Conservation (phyloP, 1,284 basidiomycete species). For the Dichomitus squalens region DNA sequence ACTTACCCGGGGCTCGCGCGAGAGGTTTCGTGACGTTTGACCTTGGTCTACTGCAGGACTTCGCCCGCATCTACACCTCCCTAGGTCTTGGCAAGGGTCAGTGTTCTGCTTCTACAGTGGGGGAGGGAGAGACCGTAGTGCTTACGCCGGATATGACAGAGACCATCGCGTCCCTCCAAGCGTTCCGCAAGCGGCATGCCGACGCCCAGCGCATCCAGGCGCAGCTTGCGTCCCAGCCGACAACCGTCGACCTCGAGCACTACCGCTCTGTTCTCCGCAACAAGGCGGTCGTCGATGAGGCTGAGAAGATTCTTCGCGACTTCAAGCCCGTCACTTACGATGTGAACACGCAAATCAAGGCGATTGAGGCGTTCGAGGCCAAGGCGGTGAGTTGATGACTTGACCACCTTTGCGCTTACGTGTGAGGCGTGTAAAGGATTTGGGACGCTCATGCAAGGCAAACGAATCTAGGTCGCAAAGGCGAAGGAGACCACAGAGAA, state of each 20-base stretch:
- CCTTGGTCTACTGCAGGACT: conserved; percentile 63
- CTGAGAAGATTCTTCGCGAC: conserved; percentile 85
- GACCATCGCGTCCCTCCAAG: conserved; percentile 86
- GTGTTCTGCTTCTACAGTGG: conserved; percentile 23
- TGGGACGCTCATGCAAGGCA: not conserved
- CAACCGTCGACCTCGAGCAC: conserved; percentile 86
- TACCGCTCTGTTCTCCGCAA: conserved; percentile 95
- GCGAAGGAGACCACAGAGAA: conserved; percentile 91
- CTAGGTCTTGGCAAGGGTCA: conserved; percentile 92
- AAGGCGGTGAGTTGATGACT: conserved; percentile 79
- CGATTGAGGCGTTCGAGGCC: conserved; percentile 95
- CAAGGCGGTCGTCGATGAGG: conserved; percentile 89
- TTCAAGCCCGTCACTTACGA: conserved; percentile 99
- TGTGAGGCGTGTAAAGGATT: not conserved
- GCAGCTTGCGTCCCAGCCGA: conserved; percentile 73
- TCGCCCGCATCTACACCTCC: conserved; percentile 87
- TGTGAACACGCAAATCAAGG: conserved; percentile 88
- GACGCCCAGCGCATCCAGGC: conserved; percentile 83
- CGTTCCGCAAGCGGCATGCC: conserved; percentile 94
- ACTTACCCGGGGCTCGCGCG: not conserved
- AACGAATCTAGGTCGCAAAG: conserved; percentile 72
- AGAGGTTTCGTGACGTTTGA: conserved; percentile 17
- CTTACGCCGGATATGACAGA: conserved; percentile 49
- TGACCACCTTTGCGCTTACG: not conserved
- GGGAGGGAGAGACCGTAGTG: not conserved